Percentiles rank a stretch among this genome's conserved stretches.
phyloP scores from a whole-genome alignment of 495 filamentous ascomycete genomes.

The Aspergillus cavernicola region DNA sequence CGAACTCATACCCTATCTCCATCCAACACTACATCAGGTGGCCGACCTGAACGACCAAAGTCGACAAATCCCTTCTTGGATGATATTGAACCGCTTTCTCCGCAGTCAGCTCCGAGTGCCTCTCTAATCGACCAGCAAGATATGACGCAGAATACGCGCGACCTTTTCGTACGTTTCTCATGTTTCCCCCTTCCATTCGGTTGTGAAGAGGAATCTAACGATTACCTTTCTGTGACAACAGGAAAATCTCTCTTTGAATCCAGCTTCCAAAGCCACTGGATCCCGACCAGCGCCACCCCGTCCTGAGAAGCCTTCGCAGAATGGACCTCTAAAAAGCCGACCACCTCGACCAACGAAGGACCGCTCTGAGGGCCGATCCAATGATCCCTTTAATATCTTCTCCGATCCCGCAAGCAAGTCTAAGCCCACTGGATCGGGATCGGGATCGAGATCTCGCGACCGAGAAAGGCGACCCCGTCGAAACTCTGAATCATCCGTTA shows the following conservation, averaged over 20 bases:
- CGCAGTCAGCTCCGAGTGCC: conserved; percentile 44
- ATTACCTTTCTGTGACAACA: conserved; percentile 9
- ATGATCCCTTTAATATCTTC: conserved; percentile 54
- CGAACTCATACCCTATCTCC: conserved; percentile 84
- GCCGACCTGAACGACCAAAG: conserved; percentile 60
- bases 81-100: conserved; percentile 52
- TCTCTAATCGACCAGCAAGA: conserved; percentile 49
- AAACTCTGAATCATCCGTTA: conserved; percentile 91
- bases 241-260: conserved; percentile 44
- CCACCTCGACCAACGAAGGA: conserved; percentile 25
- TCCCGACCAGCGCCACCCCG: conserved; percentile 36
- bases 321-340: conserved; percentile 22
- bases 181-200: not conserved
- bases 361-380: conserved; percentile 29
- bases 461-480: conserved; percentile 62
- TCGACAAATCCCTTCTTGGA: conserved; percentile 95
- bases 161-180: conserved; percentile 77
- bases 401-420: conserved; percentile 49
- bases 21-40: conserved; percentile 42
- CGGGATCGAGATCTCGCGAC: conserved; percentile 16
- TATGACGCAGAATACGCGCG: conserved; percentile 64
- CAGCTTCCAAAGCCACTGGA: conserved; percentile 33
- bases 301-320: conserved; percentile 34
- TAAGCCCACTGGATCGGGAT: conserved; percentile 26
- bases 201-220: conserved; percentile 8